Evolutionary conservation across 495 filamentous ascomycete species (phyloP).

Genomic region (Cetradonia linearis): DNA sequence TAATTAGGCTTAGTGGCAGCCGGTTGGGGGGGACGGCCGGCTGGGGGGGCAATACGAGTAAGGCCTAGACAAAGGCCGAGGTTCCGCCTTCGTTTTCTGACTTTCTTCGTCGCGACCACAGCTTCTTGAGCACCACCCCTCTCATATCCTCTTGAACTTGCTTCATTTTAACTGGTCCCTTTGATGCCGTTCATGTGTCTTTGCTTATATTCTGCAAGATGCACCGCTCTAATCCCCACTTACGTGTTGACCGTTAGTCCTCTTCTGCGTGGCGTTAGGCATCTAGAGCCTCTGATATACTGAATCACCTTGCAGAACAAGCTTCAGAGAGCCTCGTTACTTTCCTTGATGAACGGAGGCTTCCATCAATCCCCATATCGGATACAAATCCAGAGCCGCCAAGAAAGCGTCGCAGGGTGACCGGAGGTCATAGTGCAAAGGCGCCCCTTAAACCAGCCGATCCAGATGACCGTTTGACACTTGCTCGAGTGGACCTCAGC

Average conservation of each 20-base stretch:
- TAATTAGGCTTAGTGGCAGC: too few species aligned
- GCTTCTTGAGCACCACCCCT: background rate
- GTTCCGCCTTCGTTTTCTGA: background rate
- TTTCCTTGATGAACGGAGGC: constrained; percentile 5
- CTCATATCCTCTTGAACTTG: background rate
- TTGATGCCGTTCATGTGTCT: background rate
- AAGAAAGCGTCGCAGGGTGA: constrained; percentile 17
- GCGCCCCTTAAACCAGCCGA: background rate
- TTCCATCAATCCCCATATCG: background rate
- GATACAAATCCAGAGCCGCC: constrained; percentile 7
- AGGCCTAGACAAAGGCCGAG: background rate
- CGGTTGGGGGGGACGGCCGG: too few species aligned
- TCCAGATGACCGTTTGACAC: constrained; percentile 15
- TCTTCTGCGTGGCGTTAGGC: background rate
- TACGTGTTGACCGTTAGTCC: constrained; percentile 5
- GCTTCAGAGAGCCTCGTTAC: constrained; percentile 7
- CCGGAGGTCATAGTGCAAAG: background rate
- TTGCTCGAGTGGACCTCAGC: constrained; percentile 19
- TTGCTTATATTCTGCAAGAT: background rate
- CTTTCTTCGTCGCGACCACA: background rate
- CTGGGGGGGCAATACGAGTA: too few species aligned
- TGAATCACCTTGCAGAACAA: constrained; percentile 4
- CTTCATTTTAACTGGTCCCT: too few species aligned
- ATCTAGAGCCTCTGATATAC: background rate
- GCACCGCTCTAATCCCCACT: constrained; percentile 6